Conservation (phyloP, 306 rosid genomes). For the Spatholobus suberectus region DNA sequence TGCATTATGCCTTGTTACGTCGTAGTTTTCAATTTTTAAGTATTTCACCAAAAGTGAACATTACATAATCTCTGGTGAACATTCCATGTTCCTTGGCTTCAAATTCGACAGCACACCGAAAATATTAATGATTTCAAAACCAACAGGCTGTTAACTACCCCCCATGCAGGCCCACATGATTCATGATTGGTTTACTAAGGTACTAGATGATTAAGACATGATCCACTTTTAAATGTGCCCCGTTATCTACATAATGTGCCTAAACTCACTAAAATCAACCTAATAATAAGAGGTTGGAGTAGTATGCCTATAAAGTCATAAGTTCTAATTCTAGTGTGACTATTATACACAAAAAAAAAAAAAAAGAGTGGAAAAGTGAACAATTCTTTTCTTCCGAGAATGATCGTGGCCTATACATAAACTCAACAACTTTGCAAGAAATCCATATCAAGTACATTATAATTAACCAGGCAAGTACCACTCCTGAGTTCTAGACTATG, state of each 20-base stretch:
- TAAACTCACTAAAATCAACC: too few species aligned
- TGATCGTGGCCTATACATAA: constrained; percentile 45
- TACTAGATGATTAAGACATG: background rate
- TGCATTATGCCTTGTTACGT: background rate
- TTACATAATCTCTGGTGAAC: background rate
- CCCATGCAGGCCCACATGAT: background rate
- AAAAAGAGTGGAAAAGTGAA: too few species aligned
- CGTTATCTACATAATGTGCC: constrained; percentile 2
- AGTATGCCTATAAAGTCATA: too few species aligned
- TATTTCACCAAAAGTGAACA: background rate
- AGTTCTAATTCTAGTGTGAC: too few species aligned
- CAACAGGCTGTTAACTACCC: background rate
- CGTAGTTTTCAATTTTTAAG: background rate
- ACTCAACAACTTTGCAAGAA: constrained; percentile 47
- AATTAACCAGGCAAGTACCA: constrained; percentile 35
- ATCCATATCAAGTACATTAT: constrained; percentile 50
- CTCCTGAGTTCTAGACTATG: constrained; percentile 35
- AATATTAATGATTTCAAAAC: constrained; percentile 8
- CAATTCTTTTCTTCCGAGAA: constrained; percentile 31
- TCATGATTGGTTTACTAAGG: background rate
- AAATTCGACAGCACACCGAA: background rate
- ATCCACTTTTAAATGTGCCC: background rate
- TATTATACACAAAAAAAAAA: too few species aligned
- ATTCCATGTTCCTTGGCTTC: background rate
- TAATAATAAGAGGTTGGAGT: too few species aligned